Conservation (phyloP, 139 green algal genomes). For the Dunaliella primolecta region DNA sequence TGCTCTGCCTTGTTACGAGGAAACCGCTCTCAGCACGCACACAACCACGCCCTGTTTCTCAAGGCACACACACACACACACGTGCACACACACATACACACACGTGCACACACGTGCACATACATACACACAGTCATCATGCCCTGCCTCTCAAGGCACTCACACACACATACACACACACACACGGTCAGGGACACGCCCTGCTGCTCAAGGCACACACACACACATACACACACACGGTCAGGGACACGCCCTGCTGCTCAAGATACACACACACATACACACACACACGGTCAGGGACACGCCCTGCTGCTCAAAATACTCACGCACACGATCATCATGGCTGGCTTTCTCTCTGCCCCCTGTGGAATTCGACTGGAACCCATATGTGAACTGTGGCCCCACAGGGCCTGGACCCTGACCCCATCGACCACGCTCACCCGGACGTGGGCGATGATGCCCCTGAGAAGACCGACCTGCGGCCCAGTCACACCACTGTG, state of each 20-base stretch:
- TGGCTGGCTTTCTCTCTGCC: no score
- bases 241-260: background rate
- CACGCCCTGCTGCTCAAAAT: background rate
- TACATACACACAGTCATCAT: background rate
- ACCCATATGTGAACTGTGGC: no score
- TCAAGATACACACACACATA: background rate
- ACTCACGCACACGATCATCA: background rate
- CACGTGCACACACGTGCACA: background rate
- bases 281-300: background rate
- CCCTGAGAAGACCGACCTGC: no score
- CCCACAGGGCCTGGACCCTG: conserved; percentile 65
- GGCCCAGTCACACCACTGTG: background rate
- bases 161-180: background rate
- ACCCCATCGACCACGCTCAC: conserved; percentile 47
- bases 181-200: background rate
- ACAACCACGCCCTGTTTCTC: no score
- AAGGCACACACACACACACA: no score
- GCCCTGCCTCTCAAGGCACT: background rate
- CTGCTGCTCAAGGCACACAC: background rate
- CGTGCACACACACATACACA: conserved; percentile 24
- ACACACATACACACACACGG: background rate
- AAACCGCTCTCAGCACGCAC: no score
- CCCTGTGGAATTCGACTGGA: no score
- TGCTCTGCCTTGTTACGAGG: no score
- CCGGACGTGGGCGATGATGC: background rate